Base-by-base conservation (phyloP, 495 filamentous ascomycete genomes). In the Venustampulla echinocandica region DNA sequence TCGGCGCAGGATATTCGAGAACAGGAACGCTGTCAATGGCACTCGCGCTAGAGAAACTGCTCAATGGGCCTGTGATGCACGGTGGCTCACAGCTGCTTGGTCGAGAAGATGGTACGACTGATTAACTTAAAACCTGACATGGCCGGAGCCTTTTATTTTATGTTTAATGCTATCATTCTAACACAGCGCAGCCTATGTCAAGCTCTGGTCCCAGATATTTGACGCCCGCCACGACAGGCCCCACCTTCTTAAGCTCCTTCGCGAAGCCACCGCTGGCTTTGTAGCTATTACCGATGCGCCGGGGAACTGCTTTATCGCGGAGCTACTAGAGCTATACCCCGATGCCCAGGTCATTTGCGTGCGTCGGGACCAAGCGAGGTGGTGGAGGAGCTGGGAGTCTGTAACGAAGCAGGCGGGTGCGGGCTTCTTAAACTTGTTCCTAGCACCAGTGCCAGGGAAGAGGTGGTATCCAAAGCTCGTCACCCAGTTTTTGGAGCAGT, bases 21-120 rank as follows among this genome's bases (percentile, higher is more conserved):
- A 74, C 71, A 3, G 73, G 71, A 19, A 73, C 71, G 7, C 64
- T 70, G 0, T 72, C 70, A 15, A 68, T 72, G 58, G 65, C 64
- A 36, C 34, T 57, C 11, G 73, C 70, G n/a, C 44, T 76, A 2
- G 56, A 57, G 27, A 69, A 64, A 46, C 62, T 76, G 11, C 61
- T 72, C 13, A 54, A 68, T 10, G 63, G 63, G 0, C 63, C 63
- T 9, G 64, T 68, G 37, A 60, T 61, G 36, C 66, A 69, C 42
- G 56, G 58, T 20, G 64, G 66, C 21, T 62, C 61, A 3, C 54
- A 61, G 37, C 49, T 62, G 1, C 43, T 60, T 13, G n/a, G 56
- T 0, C 57, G 63, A 17, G 59, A 60, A 40, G 57, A 59, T 45
- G 60, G 59, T 60, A 41, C 38, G 52, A n/a, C n/a, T n/a, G n/a